Evolutionary conservation across 1,284 basidiomycete genomes (phyloP), one percentile per base, ranked within the genome.

Genomic region (Lentinula novae-zelandiae): DNA sequence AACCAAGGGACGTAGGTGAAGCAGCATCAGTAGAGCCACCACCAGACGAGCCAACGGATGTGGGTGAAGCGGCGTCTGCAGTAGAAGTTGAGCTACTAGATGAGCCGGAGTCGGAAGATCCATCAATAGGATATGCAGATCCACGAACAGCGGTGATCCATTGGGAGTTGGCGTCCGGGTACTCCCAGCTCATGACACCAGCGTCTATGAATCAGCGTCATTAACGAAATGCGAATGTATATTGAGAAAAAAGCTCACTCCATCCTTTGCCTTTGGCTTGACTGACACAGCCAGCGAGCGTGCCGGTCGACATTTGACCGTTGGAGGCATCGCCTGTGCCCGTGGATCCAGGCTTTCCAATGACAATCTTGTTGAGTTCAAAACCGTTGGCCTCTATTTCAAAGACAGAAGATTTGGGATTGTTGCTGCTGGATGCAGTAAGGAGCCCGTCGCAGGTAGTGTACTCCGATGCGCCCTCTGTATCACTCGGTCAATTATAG

Each of bases 351-450:
- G 86, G 87, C 72, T 89, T 89, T 3, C 87, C 87, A 60, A 89
- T 84, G 5, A 78, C 74, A 15, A 79, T 66, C 66, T 78, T 78
- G 48, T 63, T 67, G 53, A 84, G 68, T 2, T 76, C 67, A 5
- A 88, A 78, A 40, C 84, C 84, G 52, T 74, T 80, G 3, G 77
- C 76, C 9, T 80, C 76, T 65, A 89, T 89, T 70, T 89, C 78
- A 75, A 89, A 88, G n/a, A 89, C 58, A 10, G 76, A 67, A 2
- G 76, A 71, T 33, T 75, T 58, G 6, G 85, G 85, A 77, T 78
- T 87, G 17, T 74, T 73, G 65, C 70, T 74, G 31, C 79, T 80
- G 2, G 84, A 83, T 17, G 73, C 72, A 55, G 76, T 83, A 55
- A 88, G 77, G 53, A 88, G 79, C 44, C 74, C 74, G 58, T 67